Conservation (phyloP, 2,329 filamentous ascomycete genomes). For the Chaetomium sp. region DNA sequence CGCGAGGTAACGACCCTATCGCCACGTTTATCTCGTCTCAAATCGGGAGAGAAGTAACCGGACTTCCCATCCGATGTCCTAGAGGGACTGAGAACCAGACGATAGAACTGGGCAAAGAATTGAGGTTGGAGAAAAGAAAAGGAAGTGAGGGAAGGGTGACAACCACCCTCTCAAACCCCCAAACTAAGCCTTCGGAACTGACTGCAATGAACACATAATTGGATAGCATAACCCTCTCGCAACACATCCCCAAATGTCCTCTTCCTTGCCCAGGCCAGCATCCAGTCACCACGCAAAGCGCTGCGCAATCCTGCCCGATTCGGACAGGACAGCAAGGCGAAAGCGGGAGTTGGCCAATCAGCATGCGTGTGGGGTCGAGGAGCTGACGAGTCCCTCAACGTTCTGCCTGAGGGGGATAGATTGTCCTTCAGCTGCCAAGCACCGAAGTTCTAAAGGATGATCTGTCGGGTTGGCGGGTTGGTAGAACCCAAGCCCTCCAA, state of each 20-base stretch:
- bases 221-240: too few species aligned
- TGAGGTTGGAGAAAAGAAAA: background rate
- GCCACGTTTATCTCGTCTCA: background rate
- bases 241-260: too few species aligned
- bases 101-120: background rate
- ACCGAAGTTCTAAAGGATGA: too few species aligned
- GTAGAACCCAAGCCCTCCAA: too few species aligned
- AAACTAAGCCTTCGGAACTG: background rate
- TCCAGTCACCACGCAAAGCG: background rate
- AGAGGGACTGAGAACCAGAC: background rate
- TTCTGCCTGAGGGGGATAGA: background rate
- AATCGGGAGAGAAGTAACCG: background rate
- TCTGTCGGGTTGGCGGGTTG: too few species aligned
- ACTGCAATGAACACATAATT: too few species aligned
- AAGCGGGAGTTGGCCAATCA: background rate
- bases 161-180: background rate
- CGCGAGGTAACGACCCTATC: background rate
- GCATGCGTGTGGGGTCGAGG: background rate
- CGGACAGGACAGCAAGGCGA: constrained; percentile 4
- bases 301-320: constrained; percentile 13
- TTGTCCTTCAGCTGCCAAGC: too few species aligned
- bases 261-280: background rate
- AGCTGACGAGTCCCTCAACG: constrained; percentile 14
- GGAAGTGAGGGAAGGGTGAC: background rate
- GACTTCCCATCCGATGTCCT: background rate